Conservation (phyloP, 805 yeast species). For the Zygoascus bituminiphila region DNA sequence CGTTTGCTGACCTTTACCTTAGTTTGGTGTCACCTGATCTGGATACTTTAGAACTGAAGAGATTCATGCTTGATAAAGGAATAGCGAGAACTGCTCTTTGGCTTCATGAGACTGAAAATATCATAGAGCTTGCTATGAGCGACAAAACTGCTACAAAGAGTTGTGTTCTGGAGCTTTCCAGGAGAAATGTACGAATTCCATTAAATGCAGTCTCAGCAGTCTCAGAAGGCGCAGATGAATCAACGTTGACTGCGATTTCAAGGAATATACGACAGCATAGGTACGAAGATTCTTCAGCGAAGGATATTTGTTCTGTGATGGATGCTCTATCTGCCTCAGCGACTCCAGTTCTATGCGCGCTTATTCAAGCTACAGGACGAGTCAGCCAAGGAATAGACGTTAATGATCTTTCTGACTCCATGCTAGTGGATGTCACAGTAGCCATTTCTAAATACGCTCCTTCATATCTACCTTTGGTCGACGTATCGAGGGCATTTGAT, state of each 20-base stretch:
- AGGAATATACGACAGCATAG: not conserved
- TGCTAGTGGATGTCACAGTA: not conserved
- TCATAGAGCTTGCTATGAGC: not conserved
- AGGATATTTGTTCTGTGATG: not conserved
- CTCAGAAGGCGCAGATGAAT: not conserved
- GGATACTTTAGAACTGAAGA: not conserved
- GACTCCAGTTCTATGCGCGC: not conserved
- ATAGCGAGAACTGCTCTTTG: not conserved
- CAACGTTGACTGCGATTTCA: not conserved
- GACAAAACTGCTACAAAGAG: not conserved
- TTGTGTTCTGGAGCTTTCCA: not conserved
- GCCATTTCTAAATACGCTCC: slow-evolving; percentile 2
- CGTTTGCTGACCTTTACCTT: not conserved
- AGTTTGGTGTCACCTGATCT: not conserved
- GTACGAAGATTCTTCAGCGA: not conserved
- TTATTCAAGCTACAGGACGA: not conserved
- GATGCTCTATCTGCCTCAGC: not conserved
- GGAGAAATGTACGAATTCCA: not conserved
- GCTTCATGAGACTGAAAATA: not conserved
- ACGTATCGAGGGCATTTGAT: not conserved
- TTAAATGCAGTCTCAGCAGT: not conserved
- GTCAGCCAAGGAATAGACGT: not conserved
- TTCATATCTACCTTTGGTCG: not conserved
- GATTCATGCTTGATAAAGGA: not conserved
- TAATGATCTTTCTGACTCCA: not conserved